A percentile compares a stretch with the other conserved stretches of the same genome.
phyloP scores from a whole-genome alignment of 75 land plant species.

The Pinus albicaulis region DNA sequence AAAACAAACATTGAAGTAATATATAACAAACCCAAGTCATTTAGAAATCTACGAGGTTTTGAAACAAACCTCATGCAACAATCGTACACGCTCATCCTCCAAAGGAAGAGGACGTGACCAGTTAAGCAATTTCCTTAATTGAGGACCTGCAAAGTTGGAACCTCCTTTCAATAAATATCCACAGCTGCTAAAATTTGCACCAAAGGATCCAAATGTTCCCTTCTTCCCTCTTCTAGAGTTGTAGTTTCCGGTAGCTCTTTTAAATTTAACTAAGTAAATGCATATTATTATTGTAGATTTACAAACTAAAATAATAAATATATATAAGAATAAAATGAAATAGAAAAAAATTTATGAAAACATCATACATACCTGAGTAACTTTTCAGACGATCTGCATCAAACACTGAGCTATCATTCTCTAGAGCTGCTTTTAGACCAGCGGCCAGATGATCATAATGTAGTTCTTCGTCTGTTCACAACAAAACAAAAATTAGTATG shows the following conservation, averaged over 20 bases:
- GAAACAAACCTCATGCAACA: conserved; percentile 75
- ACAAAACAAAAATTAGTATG: neutral
- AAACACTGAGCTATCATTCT: conserved; percentile 67
- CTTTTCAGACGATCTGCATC: conserved; percentile 83
- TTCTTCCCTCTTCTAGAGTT: neutral
- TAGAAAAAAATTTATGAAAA: neutral
- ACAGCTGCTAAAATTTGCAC: neutral
- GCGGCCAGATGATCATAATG: conserved; percentile 84
- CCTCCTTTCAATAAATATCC: neutral
- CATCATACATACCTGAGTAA: conserved; percentile 52
- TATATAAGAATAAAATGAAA: neutral
- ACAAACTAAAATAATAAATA: neutral
- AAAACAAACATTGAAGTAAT: neutral
- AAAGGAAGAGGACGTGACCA: conserved; percentile 97
- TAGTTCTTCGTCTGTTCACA: conserved; percentile 67
- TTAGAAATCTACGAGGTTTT: neutral
- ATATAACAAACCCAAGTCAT: neutral
- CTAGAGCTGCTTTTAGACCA: conserved; percentile 70
- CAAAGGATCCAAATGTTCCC: neutral
- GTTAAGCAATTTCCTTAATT: conserved; percentile 76
- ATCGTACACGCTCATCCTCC: conserved; percentile 94
- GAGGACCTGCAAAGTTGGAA: conserved; percentile 43
- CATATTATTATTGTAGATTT: neutral
- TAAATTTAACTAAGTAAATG: neutral
- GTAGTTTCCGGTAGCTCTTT: neutral